Evolutionary conservation across 2,329 filamentous ascomycete genomes (phyloP), one percentile per base, ranked within the genome.

Genomic region (Raffaelea deltoideospora): DNA sequence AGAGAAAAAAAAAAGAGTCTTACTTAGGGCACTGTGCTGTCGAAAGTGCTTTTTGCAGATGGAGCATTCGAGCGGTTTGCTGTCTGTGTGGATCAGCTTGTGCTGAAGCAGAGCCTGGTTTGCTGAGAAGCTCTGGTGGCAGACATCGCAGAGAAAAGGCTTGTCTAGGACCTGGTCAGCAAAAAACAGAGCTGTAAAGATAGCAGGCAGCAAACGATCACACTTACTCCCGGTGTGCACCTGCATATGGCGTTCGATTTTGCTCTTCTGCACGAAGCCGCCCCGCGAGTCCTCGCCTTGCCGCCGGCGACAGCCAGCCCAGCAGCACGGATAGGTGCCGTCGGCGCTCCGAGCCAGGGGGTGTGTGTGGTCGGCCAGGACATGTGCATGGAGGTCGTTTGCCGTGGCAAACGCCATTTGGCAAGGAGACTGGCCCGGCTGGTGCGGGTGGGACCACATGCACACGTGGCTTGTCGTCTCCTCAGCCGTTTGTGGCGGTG

Each of bases 51-150:
- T 74, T 18, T 52, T 55, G 44, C 74, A 78, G 26, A 61, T 62
- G 4, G 51, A 47, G 49, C 77, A 82, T 29, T 63, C 56, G 54
- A 72, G 76, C 20, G 76, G 76, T 43, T 71, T 76, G 41, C 72
- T 67, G 28, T 74, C 72, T 0, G 74, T 76, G 47, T 83, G 78
- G 3, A 70, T 78, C 15, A 75, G 67, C 49, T 71, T 63, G 46
- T 83, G 78, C 49, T 80, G 76, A 30, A 72, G 68, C 7, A 81
- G 62, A 1, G 78, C 72, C 50, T 81, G 76, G 45, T 75, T 71
- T 3, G 76, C 76, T 1, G 76, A 79, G 47, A 81, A 73, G 3
- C 59, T 58, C 39, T 69, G 58, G 10, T 62, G 58, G 46, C 77
- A 82, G 17, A 61, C 57, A 2, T 58, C 48, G 43, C 73, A 79